Conservation (phyloP, 164 flowering plant species). For the Malania oleifera region DNA sequence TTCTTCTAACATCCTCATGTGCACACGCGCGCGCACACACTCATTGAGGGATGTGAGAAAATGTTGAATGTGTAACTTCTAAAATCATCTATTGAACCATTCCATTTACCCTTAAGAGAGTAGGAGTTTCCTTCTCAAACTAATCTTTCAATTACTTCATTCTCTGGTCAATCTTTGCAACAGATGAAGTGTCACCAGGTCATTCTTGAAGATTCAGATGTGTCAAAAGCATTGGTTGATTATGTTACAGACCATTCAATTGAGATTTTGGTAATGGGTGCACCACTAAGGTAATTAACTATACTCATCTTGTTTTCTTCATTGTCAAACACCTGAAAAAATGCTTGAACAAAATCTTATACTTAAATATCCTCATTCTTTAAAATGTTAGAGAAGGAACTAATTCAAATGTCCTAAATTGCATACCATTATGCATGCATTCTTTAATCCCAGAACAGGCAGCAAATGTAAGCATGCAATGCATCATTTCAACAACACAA, state of each 20-base stretch:
- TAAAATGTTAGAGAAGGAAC: too few species aligned
- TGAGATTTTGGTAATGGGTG: conserved; percentile 39
- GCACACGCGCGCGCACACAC: too few species aligned
- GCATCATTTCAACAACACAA: too few species aligned
- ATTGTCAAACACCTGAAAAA: too few species aligned
- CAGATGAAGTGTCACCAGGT: conserved; percentile 47
- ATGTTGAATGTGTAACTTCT: background rate
- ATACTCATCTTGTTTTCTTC: too few species aligned
- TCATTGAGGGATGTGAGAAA: too few species aligned
- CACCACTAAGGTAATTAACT: conserved; percentile 31
- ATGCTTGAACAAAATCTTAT: too few species aligned
- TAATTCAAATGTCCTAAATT: too few species aligned
- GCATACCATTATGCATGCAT: too few species aligned
- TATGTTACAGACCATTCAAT: conserved; percentile 17
- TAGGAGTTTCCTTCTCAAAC: background rate
- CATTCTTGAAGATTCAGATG: conserved; percentile 30
- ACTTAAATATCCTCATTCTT: too few species aligned
- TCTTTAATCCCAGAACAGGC: too few species aligned
- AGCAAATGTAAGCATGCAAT: too few species aligned
- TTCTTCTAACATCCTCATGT: background rate
- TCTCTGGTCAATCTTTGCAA: background rate
- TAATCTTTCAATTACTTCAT: background rate
- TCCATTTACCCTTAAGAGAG: background rate
- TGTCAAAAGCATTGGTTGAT: conserved; percentile 36
- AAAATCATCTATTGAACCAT: background rate